A percentile compares a stretch with the other conserved stretches of the same genome.
Evolutionary conservation across 495 filamentous ascomycete genomes (phyloP).

Genomic region (Chaetomium fimeti): DNA sequence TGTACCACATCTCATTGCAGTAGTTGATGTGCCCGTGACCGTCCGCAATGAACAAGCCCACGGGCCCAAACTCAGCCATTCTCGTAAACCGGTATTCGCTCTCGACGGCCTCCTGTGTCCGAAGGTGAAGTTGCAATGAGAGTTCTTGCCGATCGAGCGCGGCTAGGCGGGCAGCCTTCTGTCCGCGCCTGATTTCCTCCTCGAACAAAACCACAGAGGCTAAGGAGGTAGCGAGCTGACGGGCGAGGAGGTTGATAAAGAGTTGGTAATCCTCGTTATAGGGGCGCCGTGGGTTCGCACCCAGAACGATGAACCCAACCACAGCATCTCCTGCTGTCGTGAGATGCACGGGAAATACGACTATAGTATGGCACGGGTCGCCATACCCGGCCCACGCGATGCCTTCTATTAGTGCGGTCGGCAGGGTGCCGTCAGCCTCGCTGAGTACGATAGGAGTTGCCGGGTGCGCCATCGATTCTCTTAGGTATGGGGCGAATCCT

Average conservation of each 20-base stretch:
- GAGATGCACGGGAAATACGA: conserved; percentile 68
- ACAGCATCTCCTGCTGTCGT: conserved; percentile 61
- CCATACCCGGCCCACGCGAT: conserved; percentile 64
- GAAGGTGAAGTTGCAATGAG: conserved; percentile 61
- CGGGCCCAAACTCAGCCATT: conserved; percentile 71
- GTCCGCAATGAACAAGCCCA: conserved; percentile 71
- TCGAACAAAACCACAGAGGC: conserved; percentile 71
- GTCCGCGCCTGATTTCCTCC: conserved; percentile 67
- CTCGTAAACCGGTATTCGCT: conserved; percentile 70
- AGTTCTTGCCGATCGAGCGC: conserved; percentile 64
- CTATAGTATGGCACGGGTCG: conserved; percentile 61
- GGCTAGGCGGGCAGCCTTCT: conserved; percentile 63
- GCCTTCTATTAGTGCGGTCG: conserved; percentile 56
- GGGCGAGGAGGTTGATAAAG: conserved; percentile 66
- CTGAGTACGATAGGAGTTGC: conserved; percentile 59
- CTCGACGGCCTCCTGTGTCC: conserved; percentile 66
- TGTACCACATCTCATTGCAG: conserved; percentile 72
- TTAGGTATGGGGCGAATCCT: conserved; percentile 63
- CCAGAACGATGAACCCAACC: conserved; percentile 68
- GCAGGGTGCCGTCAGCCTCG: conserved; percentile 57
- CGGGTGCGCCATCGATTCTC: conserved; percentile 60
- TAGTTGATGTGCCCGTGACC: conserved; percentile 61
- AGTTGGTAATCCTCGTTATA: conserved; percentile 70
- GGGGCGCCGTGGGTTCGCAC: conserved; percentile 64
- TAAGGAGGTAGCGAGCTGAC: conserved; percentile 67